A percentile compares a stretch with the other conserved stretches of the same genome.
These are phyloP conservation scores for Isabelozyma pseudorhagii DNA, from an alignment of 805 yeast species.

Conservation along the genomic window DNA sequence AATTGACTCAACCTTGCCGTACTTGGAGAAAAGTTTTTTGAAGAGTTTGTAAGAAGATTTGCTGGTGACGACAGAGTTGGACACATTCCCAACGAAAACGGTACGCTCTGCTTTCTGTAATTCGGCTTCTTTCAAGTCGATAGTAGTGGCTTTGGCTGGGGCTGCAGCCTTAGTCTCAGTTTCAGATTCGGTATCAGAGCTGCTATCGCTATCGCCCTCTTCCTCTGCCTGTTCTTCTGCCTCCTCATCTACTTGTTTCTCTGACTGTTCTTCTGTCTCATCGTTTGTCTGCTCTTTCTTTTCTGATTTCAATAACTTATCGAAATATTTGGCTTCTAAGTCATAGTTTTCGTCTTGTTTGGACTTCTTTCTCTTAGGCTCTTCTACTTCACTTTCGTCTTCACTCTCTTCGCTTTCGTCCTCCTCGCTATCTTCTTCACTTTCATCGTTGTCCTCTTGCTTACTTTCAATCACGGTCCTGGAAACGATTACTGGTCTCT, in stretches of 20 bases:
- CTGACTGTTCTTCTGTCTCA: slow-evolving; percentile 8
- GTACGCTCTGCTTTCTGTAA: slow-evolving; percentile 81
- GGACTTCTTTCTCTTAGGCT: slow-evolving; percentile 11
- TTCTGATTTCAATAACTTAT: slow-evolving; percentile 38
- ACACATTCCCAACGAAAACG: slow-evolving; percentile 84
- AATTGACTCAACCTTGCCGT: slow-evolving; percentile 64
- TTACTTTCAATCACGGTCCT: slow-evolving; percentile 16
- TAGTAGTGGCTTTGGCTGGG: slow-evolving; percentile 37
- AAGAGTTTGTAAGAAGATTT: slow-evolving; percentile 61
- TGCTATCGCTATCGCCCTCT: slow-evolving; percentile 2
- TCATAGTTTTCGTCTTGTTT: slow-evolving; percentile 42
- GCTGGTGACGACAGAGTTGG: slow-evolving; percentile 59
- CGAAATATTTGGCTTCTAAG: slow-evolving; percentile 53
- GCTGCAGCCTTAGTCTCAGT: slow-evolving; percentile 4
- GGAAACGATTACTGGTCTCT: slow-evolving; percentile 14
- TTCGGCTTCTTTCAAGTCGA: slow-evolving; percentile 68
- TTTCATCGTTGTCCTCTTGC: slow-evolving; percentile 5
- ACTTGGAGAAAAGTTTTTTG: slow-evolving; percentile 55
- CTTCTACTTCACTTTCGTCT: slow-evolving; percentile 11
- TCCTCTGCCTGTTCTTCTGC: slow-evolving; percentile 4
- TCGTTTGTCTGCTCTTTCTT: slow-evolving; percentile 13
- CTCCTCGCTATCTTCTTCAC: slow-evolving; percentile 14
- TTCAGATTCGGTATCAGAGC: no score
- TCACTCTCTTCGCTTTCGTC: slow-evolving; percentile 17
- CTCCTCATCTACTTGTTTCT: slow-evolving; percentile 10